Base-by-base conservation (phyloP, 768 basidiomycete species). In the Fomitopsis pulvina region DNA sequence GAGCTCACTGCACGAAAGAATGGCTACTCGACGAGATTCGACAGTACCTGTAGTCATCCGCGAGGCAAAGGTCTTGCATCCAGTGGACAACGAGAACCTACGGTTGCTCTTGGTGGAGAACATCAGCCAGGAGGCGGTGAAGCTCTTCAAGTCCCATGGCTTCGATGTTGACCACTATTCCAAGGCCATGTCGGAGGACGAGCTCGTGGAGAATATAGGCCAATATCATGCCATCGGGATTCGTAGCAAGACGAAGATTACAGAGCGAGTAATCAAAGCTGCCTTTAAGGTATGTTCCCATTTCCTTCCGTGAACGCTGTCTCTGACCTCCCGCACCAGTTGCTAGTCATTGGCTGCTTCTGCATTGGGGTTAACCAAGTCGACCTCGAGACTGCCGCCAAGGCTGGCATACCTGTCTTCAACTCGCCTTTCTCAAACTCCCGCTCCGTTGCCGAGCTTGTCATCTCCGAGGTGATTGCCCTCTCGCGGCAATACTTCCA, bases 321-420 rank as follows among this genome's bases (percentile, higher is more conserved):
- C 38, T 40, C 40, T 46, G 21, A 46, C 37, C 28, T 37, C 4
- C 41, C 41, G 20, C n/a, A 18, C 4, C 61, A 99, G 93, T 86
- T 99, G 41, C 78, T 97, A 11, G 90, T 85, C 62, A 92, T 98
- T 55, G 95, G 96, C 10, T 99, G 96, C 68, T 99, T 99, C 79
- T 99, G 96, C 71, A 99, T 99, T 57, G 96, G 96, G 45, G 94
- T 92, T 47, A 98, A 98, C 69, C 96, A 98, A 68, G 96, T 98
- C 57, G 93, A 97, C 64, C 83, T 99, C 41, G 52, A 64, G 44
- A 81, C 87, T 2, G 92, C 94, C 22, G 82, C 87, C 29, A 80
- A 80, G 47, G 81, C 88, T 46, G 96, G 96, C 51, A 87, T 99
- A 57, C 92, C 95, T 25, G 95, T 99, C 48, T 99, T 99, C 78